Evolutionary conservation across 2,329 filamentous ascomycete species (phyloP).

Genomic region (Xylariaceae sp.): DNA sequence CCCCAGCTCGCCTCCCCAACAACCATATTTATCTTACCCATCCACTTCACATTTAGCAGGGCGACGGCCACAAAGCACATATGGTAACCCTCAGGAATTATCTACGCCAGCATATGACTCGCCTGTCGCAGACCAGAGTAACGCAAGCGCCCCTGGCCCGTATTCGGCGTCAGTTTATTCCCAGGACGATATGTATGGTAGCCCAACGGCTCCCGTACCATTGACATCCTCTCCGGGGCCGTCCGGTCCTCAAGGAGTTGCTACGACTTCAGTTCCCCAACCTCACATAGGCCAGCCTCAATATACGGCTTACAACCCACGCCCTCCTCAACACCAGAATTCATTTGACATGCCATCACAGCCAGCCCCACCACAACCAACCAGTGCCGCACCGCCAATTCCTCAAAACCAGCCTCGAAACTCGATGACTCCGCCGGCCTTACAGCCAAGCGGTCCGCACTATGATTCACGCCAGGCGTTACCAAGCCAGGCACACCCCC

Average conservation of each 20-base stretch:
- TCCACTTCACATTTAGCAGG: constrained; percentile 41
- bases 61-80: constrained; percentile 63
- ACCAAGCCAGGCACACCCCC: constrained; percentile 41
- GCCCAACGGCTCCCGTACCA: constrained; percentile 29
- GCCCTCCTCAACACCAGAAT: constrained; percentile 24
- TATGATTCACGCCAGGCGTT: constrained; percentile 50
- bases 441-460: constrained; percentile 43
- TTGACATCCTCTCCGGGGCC: constrained; percentile 31
- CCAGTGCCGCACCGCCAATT: constrained; percentile 40
- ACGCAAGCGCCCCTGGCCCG: constrained; percentile 34
- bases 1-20: constrained; percentile 45
- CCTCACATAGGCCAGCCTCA: constrained; percentile 36
- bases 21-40: constrained; percentile 44
- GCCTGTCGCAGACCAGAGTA: constrained; percentile 55
- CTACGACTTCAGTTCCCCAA: constrained; percentile 27
- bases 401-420: constrained; percentile 36
- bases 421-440: constrained; percentile 40
- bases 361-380: constrained; percentile 36
- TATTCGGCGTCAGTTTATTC: constrained; percentile 48
- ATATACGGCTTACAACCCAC: constrained; percentile 36
- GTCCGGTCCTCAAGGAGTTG: constrained; percentile 24
- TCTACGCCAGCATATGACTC: constrained; percentile 75
- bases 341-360: constrained; percentile 31
- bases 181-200: constrained; percentile 42
- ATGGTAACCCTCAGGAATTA: constrained; percentile 70